Base-by-base conservation (phyloP, 1,139 yeast genomes). In the Suhomyces yuchorum region DNA sequence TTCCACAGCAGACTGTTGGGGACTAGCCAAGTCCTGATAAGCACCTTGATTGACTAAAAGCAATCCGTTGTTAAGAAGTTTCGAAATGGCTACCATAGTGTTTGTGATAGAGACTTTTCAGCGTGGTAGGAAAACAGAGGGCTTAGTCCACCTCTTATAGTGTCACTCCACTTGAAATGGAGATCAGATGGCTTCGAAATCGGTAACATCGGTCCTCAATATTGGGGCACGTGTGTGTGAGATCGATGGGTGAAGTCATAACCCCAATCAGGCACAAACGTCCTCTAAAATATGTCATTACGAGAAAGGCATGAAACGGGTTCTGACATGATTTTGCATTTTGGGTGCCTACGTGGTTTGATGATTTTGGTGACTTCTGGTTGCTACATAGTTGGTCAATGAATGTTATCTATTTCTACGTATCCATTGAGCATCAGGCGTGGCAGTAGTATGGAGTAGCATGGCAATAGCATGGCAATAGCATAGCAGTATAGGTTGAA, bases 1-100 rank as follows among this genome's bases (percentile, higher is more conserved):
- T 39, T 69, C 73, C 22, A 61, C 60, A 2, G 74, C 56, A 3
- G 72, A 73, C 51, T 70, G 73, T 49, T 70, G 66, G 3, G 76
- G 75, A 28, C 70, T 59, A 20, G 72, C 73, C 48, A 70, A 60
- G 51, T 65, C 66, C 48, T 62, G 58, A 56, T 55, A 67, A 28
- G 61, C 58, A 15, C 52, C 49, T 42, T 60, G 66, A 32, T 62
- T 61, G 4, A 61, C 65, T 40, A 68, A 59, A 38, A 64, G 57
- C 39, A 68, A 58, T 3, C 71, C 71, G 50, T 60, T 58, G 48
- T 61, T 59, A 44, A 68, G 44, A 30, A 67, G 54, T 42, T 61
- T 66, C n/a, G 71, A 64, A 28, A 68, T 48, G 1, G 70, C 61
- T 49, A 68, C 73, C 73, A 68, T 68, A n/a, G n/a, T 22, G 3